phyloP scores from a whole-genome alignment of 2,329 filamentous ascomycete genomes.

The Exophiala sp. region DNA sequence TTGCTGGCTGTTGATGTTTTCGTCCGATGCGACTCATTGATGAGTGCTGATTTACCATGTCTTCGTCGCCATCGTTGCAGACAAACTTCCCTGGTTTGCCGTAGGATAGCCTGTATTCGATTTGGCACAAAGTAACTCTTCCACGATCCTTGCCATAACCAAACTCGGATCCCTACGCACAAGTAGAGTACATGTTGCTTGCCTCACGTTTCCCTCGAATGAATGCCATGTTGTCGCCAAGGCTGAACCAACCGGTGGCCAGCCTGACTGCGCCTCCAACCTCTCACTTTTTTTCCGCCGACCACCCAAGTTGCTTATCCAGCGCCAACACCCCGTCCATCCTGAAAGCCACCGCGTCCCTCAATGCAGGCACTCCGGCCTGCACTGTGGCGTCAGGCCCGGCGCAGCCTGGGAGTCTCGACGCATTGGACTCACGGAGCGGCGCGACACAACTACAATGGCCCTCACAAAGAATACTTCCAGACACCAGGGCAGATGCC shows the following conservation, averaged over 20 bases:
- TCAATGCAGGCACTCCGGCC: slow-evolving; percentile 22
- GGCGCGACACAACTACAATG: slow-evolving; percentile 21
- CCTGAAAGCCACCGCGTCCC: neutral
- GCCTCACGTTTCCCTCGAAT: no score
- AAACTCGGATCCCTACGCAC: no score
- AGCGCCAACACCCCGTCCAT: neutral
- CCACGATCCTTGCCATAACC: no score
- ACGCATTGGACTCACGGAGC: neutral
- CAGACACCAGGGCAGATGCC: slow-evolving; percentile 28
- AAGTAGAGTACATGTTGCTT: no score
- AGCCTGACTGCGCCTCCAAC: no score
- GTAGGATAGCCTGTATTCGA: no score
- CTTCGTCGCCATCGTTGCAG: no score
- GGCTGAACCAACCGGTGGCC: neutral
- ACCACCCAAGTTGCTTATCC: no score
- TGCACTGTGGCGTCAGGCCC: slow-evolving; percentile 15
- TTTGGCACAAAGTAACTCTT: no score
- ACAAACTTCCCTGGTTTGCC: no score
- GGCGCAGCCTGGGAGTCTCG: neutral
- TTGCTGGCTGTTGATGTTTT: neutral
- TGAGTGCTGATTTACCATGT: no score
- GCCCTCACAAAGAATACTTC: slow-evolving; percentile 30
- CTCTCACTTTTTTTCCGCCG: no score
- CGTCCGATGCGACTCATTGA: neutral
- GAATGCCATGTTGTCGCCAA: neutral